Percentiles rank a stretch among this genome's conserved stretches.
These are phyloP conservation scores for Cladophialophora yegresii DNA, from an alignment of 2,329 filamentous ascomycete genomes.

Conservation along the genomic window DNA sequence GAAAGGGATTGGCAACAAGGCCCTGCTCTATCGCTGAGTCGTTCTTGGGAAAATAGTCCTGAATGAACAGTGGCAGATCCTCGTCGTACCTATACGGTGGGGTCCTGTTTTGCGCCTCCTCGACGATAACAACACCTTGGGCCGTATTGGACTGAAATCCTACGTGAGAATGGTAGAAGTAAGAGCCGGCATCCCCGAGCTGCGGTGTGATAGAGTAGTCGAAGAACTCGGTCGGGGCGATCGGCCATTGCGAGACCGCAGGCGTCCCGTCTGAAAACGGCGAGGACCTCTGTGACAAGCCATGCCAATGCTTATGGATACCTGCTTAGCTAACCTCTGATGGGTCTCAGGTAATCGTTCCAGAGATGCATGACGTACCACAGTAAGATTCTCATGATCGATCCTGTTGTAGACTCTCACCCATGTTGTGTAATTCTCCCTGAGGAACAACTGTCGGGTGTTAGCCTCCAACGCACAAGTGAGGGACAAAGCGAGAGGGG, in stretches of 20 bases:
- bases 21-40: constrained; percentile 57
- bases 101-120: constrained; percentile 44
- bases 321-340: not conserved
- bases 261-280: constrained; percentile 67
- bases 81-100: constrained; percentile 63
- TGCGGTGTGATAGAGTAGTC: constrained; percentile 64
- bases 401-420: constrained; percentile 63
- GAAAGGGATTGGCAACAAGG: constrained; percentile 54
- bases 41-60: constrained; percentile 59
- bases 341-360: not conserved
- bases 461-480: not conserved
- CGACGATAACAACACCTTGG: constrained; percentile 60
- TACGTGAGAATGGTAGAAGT: constrained; percentile 70
- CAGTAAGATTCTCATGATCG: constrained; percentile 55
- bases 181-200: constrained; percentile 60
- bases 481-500: not conserved
- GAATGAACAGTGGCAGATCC: constrained; percentile 58
- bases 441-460: constrained; percentile 43
- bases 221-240: constrained; percentile 62
- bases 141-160: constrained; percentile 63
- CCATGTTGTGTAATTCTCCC: constrained; percentile 53
- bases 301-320: constrained; percentile 64
- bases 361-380: constrained; percentile 45
- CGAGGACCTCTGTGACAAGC: constrained; percentile 60
- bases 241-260: constrained; percentile 65